phyloP scores from a whole-genome alignment of 768 basidiomycete genomes.

The Plicaturopsis crispa region DNA sequence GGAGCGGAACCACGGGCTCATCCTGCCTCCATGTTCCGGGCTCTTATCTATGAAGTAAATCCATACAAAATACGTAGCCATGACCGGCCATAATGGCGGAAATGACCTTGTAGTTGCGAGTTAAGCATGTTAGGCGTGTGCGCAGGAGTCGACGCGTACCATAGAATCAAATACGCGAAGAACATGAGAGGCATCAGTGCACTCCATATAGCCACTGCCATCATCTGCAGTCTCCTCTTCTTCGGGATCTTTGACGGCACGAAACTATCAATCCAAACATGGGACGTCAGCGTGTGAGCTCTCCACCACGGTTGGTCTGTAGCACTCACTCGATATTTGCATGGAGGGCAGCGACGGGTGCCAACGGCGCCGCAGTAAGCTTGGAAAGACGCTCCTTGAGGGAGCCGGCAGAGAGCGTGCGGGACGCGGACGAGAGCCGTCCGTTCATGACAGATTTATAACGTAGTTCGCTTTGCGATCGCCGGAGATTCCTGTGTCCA shows the following conservation, averaged over 20 bases:
- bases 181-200: conserved; percentile 65
- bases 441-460: too few species aligned
- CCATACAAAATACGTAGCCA: conserved; percentile 78
- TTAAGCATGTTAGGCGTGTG: background rate
- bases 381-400: conserved; percentile 54
- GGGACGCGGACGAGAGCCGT: background rate
- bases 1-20: conserved; percentile 68
- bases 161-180: conserved; percentile 68
- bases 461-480: too few species aligned
- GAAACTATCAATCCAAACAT: conserved; percentile 40
- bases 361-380: conserved; percentile 48
- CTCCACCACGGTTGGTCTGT: background rate
- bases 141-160: conserved; percentile 39
- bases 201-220: conserved; percentile 85
- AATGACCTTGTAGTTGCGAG: conserved; percentile 52
- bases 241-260: conserved; percentile 83
- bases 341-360: conserved; percentile 55
- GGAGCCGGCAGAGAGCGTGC: conserved; percentile 26
- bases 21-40: conserved; percentile 65
- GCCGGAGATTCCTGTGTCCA: too few species aligned
- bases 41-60: conserved; percentile 65
- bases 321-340: conserved; percentile 66
- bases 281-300: background rate
- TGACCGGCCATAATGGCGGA: conserved; percentile 81
- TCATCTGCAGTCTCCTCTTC: conserved; percentile 81